A percentile compares a stretch with the other conserved stretches of the same genome.
Conservation (phyloP, 805 yeast species). For the Candida tammaniensis region DNA sequence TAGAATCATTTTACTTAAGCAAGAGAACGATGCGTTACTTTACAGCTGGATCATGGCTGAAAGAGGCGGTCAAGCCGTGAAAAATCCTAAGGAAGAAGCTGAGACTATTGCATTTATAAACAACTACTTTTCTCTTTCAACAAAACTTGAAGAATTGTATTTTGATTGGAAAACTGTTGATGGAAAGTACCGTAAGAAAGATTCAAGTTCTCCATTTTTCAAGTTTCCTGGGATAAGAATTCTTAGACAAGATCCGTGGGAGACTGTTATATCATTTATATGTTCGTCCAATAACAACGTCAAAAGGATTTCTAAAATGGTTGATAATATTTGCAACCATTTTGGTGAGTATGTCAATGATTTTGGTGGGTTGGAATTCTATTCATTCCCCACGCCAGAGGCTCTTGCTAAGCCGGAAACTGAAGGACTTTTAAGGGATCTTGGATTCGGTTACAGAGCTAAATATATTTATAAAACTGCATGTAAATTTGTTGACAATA, state of each 20-base stretch:
- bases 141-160: conserved; percentile 54
- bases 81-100: conserved; percentile 9
- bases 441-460: conserved; percentile 90
- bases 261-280: conserved; percentile 81
- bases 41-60: conserved; percentile 43
- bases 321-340: conserved; percentile 67
- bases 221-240: conserved; percentile 72
- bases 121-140: conserved; percentile 70
- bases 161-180: conserved; percentile 61
- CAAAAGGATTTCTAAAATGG: conserved; percentile 90
- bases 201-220: conserved; percentile 29
- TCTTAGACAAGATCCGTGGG: conserved; percentile 96
- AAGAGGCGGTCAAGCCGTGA: background rate
- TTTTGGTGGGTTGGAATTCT: conserved; percentile 54
- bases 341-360: conserved; percentile 62
- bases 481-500: conserved; percentile 41
- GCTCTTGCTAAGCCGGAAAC: conserved; percentile 39
- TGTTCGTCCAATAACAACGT: conserved; percentile 97
- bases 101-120: conserved; percentile 44
- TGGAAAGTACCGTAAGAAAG: conserved; percentile 37
- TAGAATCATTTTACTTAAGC: conserved; percentile 63
- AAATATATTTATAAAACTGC: conserved; percentile 83
- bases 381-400: conserved; percentile 72
- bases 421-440: conserved; percentile 39
- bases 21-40: conserved; percentile 49